Percentiles rank a stretch among this genome's conserved stretches.
Evolutionary conservation across 257 asterid genomes (phyloP).

Genomic region (Solanum sejunctum): DNA sequence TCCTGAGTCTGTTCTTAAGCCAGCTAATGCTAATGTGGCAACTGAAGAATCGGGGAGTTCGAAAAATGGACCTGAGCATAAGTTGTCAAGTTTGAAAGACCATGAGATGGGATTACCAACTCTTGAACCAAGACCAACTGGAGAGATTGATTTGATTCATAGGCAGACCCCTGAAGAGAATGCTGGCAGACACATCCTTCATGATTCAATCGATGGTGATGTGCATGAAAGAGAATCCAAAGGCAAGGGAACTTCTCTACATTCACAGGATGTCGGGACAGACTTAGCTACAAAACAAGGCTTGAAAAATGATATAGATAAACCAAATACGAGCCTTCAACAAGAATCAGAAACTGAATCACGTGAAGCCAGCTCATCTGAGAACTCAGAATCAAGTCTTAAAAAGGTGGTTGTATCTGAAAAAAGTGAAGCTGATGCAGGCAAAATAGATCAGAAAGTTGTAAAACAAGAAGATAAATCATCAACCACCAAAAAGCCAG

Average conservation of each 20-base stretch:
- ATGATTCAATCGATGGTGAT: neutral
- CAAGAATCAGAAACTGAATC: neutral
- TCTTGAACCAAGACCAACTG: neutral
- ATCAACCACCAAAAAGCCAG: neutral
- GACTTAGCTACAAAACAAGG: neutral
- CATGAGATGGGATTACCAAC: neutral
- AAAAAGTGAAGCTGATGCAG: neutral
- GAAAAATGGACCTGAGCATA: neutral
- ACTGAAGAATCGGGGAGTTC: neutral
- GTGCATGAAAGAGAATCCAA: neutral
- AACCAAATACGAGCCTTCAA: neutral
- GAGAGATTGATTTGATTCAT: neutral
- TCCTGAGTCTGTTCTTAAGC: neutral
- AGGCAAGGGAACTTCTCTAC: neutral
- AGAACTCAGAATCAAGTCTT: neutral
- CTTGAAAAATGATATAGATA: neutral
- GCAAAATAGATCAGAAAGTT: neutral
- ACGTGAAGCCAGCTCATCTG: neutral
- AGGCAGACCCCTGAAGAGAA: neutral
- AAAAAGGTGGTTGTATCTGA: neutral
- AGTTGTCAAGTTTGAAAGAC: neutral
- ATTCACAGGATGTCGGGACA: neutral
- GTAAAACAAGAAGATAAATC: neutral
- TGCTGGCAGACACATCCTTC: neutral
- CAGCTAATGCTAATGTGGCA: neutral